Percentiles rank a stretch among this genome's conserved stretches.
phyloP scores from a whole-genome alignment of 805 yeast genomes.

The Vanderwaltozyma tropicalis region DNA sequence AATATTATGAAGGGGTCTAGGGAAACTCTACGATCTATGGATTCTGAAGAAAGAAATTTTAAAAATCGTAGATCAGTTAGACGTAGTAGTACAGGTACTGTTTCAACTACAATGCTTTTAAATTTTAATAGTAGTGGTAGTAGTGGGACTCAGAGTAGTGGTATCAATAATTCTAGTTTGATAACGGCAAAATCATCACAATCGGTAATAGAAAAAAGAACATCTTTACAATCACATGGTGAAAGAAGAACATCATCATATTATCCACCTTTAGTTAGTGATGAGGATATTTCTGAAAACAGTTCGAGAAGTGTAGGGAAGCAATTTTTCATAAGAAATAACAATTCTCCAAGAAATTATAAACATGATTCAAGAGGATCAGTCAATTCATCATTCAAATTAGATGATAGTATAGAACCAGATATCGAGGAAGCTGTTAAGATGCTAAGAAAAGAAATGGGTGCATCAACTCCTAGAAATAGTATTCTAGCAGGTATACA shows the following conservation, averaged over 20 bases:
- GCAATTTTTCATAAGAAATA: neutral
- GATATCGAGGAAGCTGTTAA: constrained; percentile 21
- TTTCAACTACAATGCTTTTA: constrained; percentile 2
- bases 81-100: constrained; percentile 3
- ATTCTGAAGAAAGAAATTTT: neutral
- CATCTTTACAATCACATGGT: too few relatives aligned
- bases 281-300: neutral
- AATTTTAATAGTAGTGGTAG: constrained; percentile 2
- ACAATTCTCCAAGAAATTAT: neutral
- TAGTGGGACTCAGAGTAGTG: neutral
- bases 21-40: neutral
- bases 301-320: neutral
- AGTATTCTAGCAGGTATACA: neutral
- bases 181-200: neutral
- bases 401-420: constrained; percentile 9
- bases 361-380: neutral
- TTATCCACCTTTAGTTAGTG: constrained; percentile 2
- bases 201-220: too few relatives aligned
- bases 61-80: neutral
- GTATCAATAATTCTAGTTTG: neutral
- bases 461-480: neutral
- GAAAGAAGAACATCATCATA: constrained; percentile 4
- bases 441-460: constrained; percentile 13
- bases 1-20: neutral
- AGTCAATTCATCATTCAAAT: neutral